Evolutionary conservation across 2,329 filamentous ascomycete species (phyloP).

Genomic region (Trichoderma koningiopsis): DNA sequence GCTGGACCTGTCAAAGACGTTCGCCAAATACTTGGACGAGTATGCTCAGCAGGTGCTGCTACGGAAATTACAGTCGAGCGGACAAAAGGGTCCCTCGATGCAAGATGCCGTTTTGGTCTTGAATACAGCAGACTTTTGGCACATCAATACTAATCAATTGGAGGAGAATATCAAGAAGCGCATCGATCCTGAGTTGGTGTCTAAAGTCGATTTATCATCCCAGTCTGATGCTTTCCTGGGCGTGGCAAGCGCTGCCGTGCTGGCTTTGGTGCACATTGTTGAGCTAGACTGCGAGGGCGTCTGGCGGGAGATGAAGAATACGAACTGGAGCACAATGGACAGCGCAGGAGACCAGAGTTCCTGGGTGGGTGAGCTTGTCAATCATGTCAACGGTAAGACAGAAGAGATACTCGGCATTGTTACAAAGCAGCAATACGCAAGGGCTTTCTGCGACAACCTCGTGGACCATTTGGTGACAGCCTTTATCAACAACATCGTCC

Average conservation of each 20-base stretch:
- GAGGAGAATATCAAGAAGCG: constrained; percentile 93
- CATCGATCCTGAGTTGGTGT: constrained; percentile 76
- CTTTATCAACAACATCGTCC: constrained; percentile 82
- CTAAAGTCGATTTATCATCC: constrained; percentile 82
- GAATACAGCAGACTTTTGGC: constrained; percentile 98
- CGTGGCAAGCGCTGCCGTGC: constrained; percentile 84
- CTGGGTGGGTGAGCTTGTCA: constrained; percentile 82
- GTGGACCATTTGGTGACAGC: constrained; percentile 80
- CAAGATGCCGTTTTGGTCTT: constrained; percentile 84
- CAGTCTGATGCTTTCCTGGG: constrained; percentile 96
- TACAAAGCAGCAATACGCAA: constrained; percentile 88
- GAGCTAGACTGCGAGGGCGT: constrained; percentile 80
- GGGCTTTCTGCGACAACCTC: constrained; percentile 94
- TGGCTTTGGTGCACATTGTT: constrained; percentile 80
- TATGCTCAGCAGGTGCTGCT: constrained; percentile 93
- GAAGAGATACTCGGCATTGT: constrained; percentile 75
- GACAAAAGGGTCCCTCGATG: constrained; percentile 54
- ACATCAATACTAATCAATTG: constrained; percentile 86
- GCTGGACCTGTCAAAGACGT: constrained; percentile 78
- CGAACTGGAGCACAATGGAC: constrained; percentile 92
- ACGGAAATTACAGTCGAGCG: constrained; percentile 64
- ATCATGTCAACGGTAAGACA: constrained; percentile 69
- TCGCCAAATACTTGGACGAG: constrained; percentile 92
- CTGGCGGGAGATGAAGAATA: constrained; percentile 98
- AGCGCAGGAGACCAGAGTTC: constrained; percentile 90